Evolutionary conservation across 345 rosid genomes (phyloP).

Genomic region (Luvunga scandens): DNA sequence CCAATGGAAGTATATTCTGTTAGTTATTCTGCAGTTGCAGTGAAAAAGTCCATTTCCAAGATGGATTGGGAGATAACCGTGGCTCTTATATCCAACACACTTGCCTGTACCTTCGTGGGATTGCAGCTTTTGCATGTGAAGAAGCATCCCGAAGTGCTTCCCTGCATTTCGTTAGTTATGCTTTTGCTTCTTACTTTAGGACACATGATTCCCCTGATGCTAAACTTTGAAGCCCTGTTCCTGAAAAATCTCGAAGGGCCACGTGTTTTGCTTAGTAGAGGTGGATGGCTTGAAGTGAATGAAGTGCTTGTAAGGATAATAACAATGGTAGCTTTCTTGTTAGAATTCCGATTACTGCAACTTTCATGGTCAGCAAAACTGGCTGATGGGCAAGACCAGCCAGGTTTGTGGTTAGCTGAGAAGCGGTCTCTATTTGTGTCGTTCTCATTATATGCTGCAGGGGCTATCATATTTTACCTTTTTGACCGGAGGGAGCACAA

Average conservation of each 20-base stretch:
- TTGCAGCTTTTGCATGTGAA: conserved; percentile 44
- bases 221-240: conserved; percentile 43
- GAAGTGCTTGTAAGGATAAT: conserved; percentile 43
- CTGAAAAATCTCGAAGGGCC: conserved; percentile 2
- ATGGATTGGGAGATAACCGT: conserved; percentile 47
- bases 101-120: conserved; percentile 36
- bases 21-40: conserved; percentile 18
- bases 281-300: conserved; percentile 40
- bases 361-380: conserved; percentile 40
- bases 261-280: conserved; percentile 22
- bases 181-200: conserved; percentile 46
- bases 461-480: conserved; percentile 35
- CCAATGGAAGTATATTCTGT: conserved; percentile 19
- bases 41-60: conserved; percentile 28
- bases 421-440: conserved; percentile 30
- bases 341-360: conserved; percentile 45
- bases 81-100: conserved; percentile 39
- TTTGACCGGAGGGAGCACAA: conserved; percentile 14
- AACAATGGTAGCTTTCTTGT: conserved; percentile 44
- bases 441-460: conserved; percentile 30
- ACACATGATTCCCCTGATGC: conserved; percentile 37
- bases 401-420: conserved; percentile 38
- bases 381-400: conserved; percentile 13
- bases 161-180: conserved; percentile 43
- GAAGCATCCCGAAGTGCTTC: conserved; percentile 35